These are phyloP conservation scores for Vitis amurensis DNA, from an alignment of 164 flowering plant genomes.

Conservation along the genomic window DNA sequence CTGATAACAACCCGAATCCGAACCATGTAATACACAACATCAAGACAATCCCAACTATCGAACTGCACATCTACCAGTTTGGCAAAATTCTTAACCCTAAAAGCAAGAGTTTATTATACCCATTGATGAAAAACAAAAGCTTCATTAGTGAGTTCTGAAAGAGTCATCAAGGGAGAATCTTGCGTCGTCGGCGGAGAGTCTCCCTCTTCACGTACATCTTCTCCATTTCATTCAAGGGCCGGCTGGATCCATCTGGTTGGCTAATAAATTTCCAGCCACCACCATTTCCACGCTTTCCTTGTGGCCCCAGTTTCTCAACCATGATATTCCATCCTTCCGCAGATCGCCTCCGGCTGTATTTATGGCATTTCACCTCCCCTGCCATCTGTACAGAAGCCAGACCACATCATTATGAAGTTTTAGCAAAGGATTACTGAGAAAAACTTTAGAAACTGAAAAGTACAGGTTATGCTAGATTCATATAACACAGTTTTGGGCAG, in stretches of 20 bases:
- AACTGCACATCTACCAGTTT: no score
- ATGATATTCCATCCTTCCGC: constrained; percentile 81
- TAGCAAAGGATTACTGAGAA: background rate
- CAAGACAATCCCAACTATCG: no score
- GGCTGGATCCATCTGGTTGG: constrained; percentile 85
- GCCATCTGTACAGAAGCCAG: constrained; percentile 52
- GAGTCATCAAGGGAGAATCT: constrained; percentile 43
- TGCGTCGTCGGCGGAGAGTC: constrained; percentile 68
- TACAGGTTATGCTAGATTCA: background rate
- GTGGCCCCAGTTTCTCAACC: constrained; percentile 77
- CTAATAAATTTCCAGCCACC: constrained; percentile 94
- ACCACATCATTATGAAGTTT: background rate
- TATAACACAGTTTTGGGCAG: no score
- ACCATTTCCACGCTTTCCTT: constrained; percentile 79
- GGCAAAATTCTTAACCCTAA: no score
- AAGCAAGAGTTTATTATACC: no score
- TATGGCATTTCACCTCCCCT: constrained; percentile 80
- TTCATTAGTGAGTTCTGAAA: no score
- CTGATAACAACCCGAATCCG: no score
- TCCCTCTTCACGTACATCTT: constrained; percentile 84
- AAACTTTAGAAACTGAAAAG: background rate
- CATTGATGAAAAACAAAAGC: no score
- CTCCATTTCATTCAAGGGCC: constrained; percentile 80
- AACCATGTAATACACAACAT: no score
- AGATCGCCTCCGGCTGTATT: constrained; percentile 76